phyloP scores from a whole-genome alignment of 257 asterid species.

The Perilla frutescens region DNA sequence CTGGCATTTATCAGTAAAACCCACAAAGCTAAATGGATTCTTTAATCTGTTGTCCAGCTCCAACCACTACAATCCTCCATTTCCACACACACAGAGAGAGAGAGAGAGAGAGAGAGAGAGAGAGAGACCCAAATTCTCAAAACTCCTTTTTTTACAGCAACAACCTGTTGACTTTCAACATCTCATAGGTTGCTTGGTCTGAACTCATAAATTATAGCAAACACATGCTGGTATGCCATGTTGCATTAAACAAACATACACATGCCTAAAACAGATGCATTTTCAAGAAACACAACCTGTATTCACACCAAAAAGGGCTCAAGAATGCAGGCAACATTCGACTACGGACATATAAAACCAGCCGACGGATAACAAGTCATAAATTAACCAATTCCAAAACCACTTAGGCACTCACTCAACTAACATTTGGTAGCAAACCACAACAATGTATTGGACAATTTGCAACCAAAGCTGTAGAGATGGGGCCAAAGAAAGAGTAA shows the following conservation, averaged over 20 bases:
- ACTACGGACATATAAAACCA: background rate
- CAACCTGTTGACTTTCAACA: slow-evolving; percentile 25
- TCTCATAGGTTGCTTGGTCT: background rate
- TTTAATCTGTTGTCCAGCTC: slow-evolving; percentile 23
- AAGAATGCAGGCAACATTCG: background rate
- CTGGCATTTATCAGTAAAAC: slow-evolving; percentile 10
- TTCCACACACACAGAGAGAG: slow-evolving; percentile 27
- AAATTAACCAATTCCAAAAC: background rate
- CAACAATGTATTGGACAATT: too few relatives aligned
- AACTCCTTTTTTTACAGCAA: slow-evolving; percentile 21
- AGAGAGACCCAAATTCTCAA: background rate
- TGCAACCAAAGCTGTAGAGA: too few relatives aligned
- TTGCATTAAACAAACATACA: slow-evolving; percentile 1
- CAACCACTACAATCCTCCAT: slow-evolving; percentile 21
- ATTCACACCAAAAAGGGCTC: slow-evolving; percentile 14
- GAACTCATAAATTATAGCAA: background rate
- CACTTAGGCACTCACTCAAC: too few relatives aligned
- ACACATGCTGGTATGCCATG: background rate
- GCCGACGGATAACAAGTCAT: background rate
- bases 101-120: background rate
- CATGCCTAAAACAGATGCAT: background rate
- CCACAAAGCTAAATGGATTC: slow-evolving; percentile 1
- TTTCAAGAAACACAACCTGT: slow-evolving; percentile 5
- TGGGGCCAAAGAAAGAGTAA: too few relatives aligned
- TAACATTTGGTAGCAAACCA: too few relatives aligned